phyloP scores from a whole-genome alignment of 768 basidiomycete species.

The Rhizopogon roseolus region DNA sequence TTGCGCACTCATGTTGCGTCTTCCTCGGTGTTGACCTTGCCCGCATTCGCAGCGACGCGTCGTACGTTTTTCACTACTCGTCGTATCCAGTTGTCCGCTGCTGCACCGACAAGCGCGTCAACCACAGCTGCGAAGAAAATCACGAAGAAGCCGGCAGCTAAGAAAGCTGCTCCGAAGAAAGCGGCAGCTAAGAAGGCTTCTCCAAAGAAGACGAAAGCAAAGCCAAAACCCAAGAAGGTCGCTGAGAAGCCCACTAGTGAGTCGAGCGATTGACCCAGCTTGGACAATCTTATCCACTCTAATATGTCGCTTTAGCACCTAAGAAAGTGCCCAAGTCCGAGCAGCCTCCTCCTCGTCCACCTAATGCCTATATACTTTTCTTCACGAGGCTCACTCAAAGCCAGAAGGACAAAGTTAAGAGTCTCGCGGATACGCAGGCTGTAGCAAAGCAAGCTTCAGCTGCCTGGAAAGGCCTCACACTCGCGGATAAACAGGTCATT shows the following conservation, averaged over 20 bases:
- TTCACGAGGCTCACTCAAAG: constrained; percentile 9
- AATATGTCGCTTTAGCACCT: background rate
- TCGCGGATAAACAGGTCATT: constrained; percentile 31
- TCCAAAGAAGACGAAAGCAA: constrained; percentile 7
- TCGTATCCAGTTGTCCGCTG: constrained; percentile 8
- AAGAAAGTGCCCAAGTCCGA: constrained; percentile 12
- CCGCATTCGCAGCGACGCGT: constrained; percentile 10
- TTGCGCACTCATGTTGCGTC: background rate
- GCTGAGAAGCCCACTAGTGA: constrained; percentile 10
- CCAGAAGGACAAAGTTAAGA: background rate
- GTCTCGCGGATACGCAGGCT: background rate
- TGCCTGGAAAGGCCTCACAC: constrained; percentile 28
- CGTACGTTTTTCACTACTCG: constrained; percentile 23
- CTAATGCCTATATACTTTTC: constrained; percentile 22
- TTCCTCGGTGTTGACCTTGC: background rate
- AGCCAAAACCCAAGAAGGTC: constrained; percentile 7
- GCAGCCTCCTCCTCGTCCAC: constrained; percentile 25
- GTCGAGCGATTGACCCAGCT: background rate
- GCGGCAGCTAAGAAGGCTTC: constrained; percentile 3
- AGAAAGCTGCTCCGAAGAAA: constrained; percentile 4
- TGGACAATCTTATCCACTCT: background rate
- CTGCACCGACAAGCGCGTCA: constrained; percentile 2
- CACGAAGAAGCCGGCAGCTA: constrained; percentile 3
- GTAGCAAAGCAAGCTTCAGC: constrained; percentile 16
- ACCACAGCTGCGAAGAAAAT: background rate